Conservation (phyloP, 257 asterid species). For the Scutellaria galericulata region DNA sequence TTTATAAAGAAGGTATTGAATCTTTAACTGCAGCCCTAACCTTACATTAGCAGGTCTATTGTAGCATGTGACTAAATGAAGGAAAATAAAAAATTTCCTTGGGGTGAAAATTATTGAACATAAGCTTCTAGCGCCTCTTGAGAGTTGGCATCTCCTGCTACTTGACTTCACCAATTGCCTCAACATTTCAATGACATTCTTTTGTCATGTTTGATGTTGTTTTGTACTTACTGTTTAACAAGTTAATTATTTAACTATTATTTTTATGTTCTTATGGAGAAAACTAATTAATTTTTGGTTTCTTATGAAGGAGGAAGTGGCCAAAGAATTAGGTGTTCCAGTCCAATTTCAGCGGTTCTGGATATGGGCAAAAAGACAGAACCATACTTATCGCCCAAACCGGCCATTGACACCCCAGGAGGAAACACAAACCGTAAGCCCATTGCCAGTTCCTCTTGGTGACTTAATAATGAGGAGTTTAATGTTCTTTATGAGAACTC, state of each 20-base stretch:
- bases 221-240: not conserved
- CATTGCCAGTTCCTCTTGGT: not conserved
- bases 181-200: not conserved
- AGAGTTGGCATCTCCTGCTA: no score
- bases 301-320: slow-evolving; percentile 82
- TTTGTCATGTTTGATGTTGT: not conserved
- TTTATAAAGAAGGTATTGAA: no score
- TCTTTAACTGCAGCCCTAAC: no score
- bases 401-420: slow-evolving; percentile 92
- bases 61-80: no score
- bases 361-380: slow-evolving; percentile 98
- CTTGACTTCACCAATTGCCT: not conserved
- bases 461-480: not conserved
- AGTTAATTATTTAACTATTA: slow-evolving; percentile 1
- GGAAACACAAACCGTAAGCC: slow-evolving; percentile 77
- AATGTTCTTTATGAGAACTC: slow-evolving; percentile 23
- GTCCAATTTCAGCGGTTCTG: slow-evolving; percentile 92
- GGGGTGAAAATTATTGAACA: no score
- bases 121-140: no score
- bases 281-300: slow-evolving; percentile 14
- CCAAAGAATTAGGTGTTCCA: slow-evolving; percentile 83
- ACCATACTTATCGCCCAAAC: slow-evolving; percentile 96
- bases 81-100: no score
- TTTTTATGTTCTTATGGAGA: not conserved
- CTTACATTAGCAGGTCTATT: no score